Evolutionary conservation across 768 basidiomycete genomes (phyloP), one percentile per base, ranked within the genome.

Genomic region (Tylopilus sp.): DNA sequence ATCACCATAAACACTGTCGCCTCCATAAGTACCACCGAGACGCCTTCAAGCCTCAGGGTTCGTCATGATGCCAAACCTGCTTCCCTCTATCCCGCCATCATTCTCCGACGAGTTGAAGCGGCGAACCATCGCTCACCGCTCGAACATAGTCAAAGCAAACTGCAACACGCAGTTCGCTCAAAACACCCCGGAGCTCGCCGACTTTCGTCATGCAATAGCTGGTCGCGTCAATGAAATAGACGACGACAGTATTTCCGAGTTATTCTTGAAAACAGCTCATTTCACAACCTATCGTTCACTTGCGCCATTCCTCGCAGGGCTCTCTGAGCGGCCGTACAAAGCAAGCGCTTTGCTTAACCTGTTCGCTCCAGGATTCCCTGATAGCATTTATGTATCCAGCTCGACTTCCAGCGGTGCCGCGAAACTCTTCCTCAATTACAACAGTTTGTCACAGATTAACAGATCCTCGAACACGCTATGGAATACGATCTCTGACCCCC

Each of bases 321-420:
- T 57, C 38, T 48, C 28, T 3, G 46, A 57, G 17, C 36, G 17
- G 20, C 51, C 54, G 1, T 51, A 50, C 8, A 51, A 20, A 35
- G 42, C 30, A 17, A 30, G 23, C 4, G 50, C 18, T 6, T 9
- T 59, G 15, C 36, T 26, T 23, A 8, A 62, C 36, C 18, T 57
- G 5, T 45, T 59, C 36, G 44, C 57, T 4, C 61, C 57, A 1
- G 61, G 60, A 38, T 5, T 61, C 3, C 60, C 60, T 15, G 53
- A 59, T 26, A 53, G 21, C n/a, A 44, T 62, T 5, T 33, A 18
- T 18, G 21, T 21, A 10, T 62, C 61, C 15, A 53, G 51, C 7
- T 51, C 53, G 9, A 62, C 53, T 10, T 62, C 60, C 8, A 49
- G 60, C 35, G 44, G 55, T 21, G 11, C 23, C 15, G 1, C 47